Conservation (phyloP, 768 basidiomycete species). For the Collybiopsis luxurians region DNA sequence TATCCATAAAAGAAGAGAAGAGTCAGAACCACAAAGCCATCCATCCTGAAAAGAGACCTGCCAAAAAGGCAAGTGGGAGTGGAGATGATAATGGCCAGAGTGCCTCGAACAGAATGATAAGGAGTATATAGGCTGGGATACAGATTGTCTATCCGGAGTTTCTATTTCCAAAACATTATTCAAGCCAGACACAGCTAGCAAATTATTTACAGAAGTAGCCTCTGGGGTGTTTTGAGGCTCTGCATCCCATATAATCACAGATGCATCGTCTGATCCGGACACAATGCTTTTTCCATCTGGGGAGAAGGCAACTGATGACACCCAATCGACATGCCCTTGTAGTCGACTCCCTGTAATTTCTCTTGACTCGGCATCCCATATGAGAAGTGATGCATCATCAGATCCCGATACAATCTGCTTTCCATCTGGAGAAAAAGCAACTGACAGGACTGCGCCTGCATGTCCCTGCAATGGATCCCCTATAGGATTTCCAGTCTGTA, state of each 20-base stretch:
- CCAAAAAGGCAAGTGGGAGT: too few relatives aligned
- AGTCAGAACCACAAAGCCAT: too few relatives aligned
- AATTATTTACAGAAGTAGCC: too few relatives aligned
- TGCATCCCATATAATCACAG: background rate
- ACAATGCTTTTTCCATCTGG: background rate
- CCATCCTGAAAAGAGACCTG: too few relatives aligned
- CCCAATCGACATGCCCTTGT: background rate
- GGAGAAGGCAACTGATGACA: background rate
- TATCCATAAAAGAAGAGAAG: too few relatives aligned
- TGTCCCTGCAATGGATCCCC: background rate
- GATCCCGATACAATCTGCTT: background rate
- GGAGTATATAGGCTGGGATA: too few relatives aligned
- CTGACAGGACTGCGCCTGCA: background rate
- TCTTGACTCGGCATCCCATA: background rate
- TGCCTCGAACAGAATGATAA: too few relatives aligned
- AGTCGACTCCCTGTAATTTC: background rate
- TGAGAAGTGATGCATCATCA: background rate
- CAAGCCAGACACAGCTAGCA: too few relatives aligned
- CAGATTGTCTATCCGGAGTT: too few relatives aligned
- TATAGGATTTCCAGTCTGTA: background rate
- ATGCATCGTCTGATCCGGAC: background rate
- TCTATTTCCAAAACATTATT: too few relatives aligned
- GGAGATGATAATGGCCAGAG: too few relatives aligned
- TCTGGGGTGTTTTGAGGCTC: too few relatives aligned
- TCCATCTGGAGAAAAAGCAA: background rate